Evolutionary conservation across 306 rosid species (phyloP).

Genomic region (Dryas octopetala): DNA sequence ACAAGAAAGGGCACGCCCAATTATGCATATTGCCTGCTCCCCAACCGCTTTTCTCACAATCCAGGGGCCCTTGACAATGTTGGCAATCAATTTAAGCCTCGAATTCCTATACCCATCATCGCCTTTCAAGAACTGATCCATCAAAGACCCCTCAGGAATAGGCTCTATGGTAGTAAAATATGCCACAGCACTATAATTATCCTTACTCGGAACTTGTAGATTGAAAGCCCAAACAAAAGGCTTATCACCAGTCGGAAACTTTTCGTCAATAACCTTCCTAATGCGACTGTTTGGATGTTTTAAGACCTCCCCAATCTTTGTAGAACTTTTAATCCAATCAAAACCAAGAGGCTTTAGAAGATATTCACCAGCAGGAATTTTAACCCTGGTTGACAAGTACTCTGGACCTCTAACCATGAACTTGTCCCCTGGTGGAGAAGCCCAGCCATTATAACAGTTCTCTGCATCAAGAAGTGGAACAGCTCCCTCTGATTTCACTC

Average conservation of each 20-base stretch:
- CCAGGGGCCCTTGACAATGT: constrained; percentile 84
- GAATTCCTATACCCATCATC: constrained; percentile 68
- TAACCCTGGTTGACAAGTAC: constrained; percentile 67
- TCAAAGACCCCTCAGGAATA: constrained; percentile 54
- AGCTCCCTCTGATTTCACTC: constrained; percentile 67
- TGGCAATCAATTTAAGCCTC: constrained; percentile 87
- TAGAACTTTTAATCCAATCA: constrained; percentile 85
- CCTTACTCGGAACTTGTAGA: constrained; percentile 80
- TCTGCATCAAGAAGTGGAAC: constrained; percentile 57
- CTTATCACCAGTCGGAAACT: constrained; percentile 53
- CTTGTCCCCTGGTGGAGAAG: constrained; percentile 69
- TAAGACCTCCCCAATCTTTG: constrained; percentile 65
- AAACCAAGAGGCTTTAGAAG: constrained; percentile 85
- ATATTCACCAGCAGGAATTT: constrained; percentile 68
- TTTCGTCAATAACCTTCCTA: constrained; percentile 54
- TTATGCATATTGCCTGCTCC: constrained; percentile 85
- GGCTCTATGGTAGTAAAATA: constrained; percentile 62
- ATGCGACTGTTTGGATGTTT: constrained; percentile 59
- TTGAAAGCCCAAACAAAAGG: constrained; percentile 94
- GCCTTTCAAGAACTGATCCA: constrained; percentile 74
- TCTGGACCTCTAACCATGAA: constrained; percentile 91
- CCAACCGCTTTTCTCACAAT: constrained; percentile 86
- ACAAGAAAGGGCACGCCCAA: constrained; percentile 76
- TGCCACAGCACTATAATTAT: constrained; percentile 65
- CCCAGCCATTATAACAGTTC: constrained; percentile 74